Evolutionary conservation across 805 yeast genomes (phyloP).

Genomic region (Suhomyces sp.): DNA sequence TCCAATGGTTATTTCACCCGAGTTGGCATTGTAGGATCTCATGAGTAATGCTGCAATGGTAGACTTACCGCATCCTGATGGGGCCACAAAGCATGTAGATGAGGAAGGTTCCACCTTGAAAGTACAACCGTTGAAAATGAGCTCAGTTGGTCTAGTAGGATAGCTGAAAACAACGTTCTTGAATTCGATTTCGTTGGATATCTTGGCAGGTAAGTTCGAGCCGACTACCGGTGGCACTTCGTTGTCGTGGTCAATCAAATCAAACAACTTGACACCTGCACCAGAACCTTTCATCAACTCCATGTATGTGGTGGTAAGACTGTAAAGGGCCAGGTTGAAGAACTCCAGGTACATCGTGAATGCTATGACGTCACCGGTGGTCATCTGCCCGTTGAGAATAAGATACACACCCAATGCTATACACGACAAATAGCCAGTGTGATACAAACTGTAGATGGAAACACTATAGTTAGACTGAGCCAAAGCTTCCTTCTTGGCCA

Average conservation of each 20-base stretch:
- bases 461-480: conserved; percentile 45
- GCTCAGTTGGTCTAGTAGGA: conserved; percentile 37
- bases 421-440: conserved; percentile 42
- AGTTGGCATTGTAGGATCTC: conserved; percentile 49
- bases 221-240: conserved; percentile 39
- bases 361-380: conserved; percentile 48
- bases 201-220: conserved; percentile 17
- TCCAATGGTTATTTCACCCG: conserved; percentile 51
- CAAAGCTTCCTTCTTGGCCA: conserved; percentile 43
- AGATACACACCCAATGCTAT: conserved; percentile 42
- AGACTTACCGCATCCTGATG: conserved; percentile 62
- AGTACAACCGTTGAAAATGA: conserved; percentile 36
- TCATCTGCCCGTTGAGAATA: conserved; percentile 41
- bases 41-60: conserved; percentile 55
- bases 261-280: conserved; percentile 43
- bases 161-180: conserved; percentile 40
- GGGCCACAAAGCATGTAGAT: conserved; percentile 48
- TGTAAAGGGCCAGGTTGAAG: conserved; percentile 43
- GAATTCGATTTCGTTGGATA: conserved; percentile 36
- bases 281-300: conserved; percentile 49
- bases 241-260: conserved; percentile 37
- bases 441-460: conserved; percentile 41
- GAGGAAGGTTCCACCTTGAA: conserved; percentile 36
- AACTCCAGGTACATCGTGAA: conserved; percentile 46
- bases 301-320: conserved; percentile 44